Base-by-base conservation (phyloP, 1,284 basidiomycete species). In the Inonotus hispidus region DNA sequence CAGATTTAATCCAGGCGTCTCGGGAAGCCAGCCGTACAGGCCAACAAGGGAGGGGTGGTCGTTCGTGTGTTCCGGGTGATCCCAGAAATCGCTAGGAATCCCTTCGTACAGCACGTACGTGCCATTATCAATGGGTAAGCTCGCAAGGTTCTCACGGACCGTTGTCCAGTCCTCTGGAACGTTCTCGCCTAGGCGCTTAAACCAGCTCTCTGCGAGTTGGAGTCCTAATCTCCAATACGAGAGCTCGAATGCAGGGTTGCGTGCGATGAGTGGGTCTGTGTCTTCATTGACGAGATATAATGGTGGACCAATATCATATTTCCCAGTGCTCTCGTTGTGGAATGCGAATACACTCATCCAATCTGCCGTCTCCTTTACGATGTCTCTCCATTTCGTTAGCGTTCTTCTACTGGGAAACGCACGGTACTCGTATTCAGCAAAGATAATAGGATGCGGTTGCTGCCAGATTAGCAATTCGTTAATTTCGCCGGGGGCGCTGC, bases 401-500 rank as follows among this genome's bases (percentile, higher is more conserved):
- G 77, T 80, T 16, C 65, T 69, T 19, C 55, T 55, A 1, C 72
- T 76, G 0, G 74, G 73, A 46, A 76, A 77, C 1, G 75, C 75
- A 39, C 81, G 79, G 63, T 81, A 82, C 65, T 83, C 80, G 72
- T 83, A 83, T 64, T 79, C 72, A 0, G 83, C 83, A 66, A 85
- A 83, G 3, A 83, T 71, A 43, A 85, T 71, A 1, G 82, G 82
- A 67, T 84, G 83, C 0, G 79, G 77, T 66, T 84, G 83, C 66
- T 84, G 78, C 82, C 83, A 85, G 63, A 85, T 81, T 37, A 84
- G 74, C 7, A 85, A 75, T 65, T 84, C 81, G 72, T 85, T 85
- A 65, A 85, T 84, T 65, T 83, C 74, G 1, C 83, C 83, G 0
- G 82, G 82, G 0, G 82, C 74, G 5, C 80, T 82, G 16, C 82